Evolutionary conservation across 805 yeast species (phyloP).

Genomic region (Teunomyces atbi): DNA sequence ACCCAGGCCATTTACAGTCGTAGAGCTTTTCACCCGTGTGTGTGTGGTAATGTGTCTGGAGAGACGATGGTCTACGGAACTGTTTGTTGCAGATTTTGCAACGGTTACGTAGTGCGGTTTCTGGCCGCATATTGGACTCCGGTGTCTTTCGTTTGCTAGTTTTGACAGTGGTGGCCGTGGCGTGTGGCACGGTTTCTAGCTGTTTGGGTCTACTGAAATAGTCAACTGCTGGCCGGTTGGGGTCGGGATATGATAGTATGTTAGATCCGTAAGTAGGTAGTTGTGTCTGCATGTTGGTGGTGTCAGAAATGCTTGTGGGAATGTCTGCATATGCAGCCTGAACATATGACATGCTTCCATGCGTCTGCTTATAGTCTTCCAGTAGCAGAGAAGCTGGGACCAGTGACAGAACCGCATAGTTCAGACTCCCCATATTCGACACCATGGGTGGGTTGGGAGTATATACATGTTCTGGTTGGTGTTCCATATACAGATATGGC

Average conservation of each 20-base stretch:
- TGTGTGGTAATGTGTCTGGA: slow-evolving; percentile 74
- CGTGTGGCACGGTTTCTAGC: background rate
- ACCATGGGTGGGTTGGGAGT: background rate
- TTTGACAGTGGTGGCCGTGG: background rate
- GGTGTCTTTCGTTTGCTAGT: slow-evolving; percentile 8
- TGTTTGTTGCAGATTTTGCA: slow-evolving; percentile 65
- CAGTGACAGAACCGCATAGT: background rate
- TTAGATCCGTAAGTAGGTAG: background rate
- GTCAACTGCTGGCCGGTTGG: background rate
- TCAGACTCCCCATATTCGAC: background rate
- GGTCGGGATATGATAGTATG: background rate
- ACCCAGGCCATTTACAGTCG: slow-evolving; percentile 51
- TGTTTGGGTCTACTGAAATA: background rate
- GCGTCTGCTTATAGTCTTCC: background rate
- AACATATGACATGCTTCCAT: background rate
- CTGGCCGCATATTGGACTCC: slow-evolving; percentile 38
- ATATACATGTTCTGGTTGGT: background rate
- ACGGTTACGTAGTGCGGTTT: slow-evolving; percentile 46
- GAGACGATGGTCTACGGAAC: slow-evolving; percentile 79
- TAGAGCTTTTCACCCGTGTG: slow-evolving; percentile 49
- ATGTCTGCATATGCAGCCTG: background rate
- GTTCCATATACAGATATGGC: background rate
- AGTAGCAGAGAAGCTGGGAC: background rate
- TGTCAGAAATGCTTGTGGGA: background rate
- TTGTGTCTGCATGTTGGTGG: background rate